Conservation (phyloP, 2,329 filamentous ascomycete species). For the Penicillium sclerotiorum region DNA sequence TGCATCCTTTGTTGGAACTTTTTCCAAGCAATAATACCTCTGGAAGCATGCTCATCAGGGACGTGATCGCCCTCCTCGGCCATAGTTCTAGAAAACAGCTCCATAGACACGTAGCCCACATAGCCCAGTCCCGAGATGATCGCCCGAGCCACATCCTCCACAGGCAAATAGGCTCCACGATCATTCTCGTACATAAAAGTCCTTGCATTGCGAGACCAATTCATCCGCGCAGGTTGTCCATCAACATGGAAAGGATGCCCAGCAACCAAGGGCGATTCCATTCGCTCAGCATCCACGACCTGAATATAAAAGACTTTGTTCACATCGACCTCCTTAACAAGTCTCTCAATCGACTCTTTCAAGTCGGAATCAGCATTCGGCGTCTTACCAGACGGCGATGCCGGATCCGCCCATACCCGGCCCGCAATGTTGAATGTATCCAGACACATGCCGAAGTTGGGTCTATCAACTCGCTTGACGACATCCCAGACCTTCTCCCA, state of each 20-base stretch:
- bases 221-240: conserved; percentile 68
- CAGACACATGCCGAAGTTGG: conserved; percentile 75
- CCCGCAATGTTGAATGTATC: conserved; percentile 80
- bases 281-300: conserved; percentile 71
- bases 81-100: conserved; percentile 68
- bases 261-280: conserved; percentile 59
- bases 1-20: conserved; percentile 39
- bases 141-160: conserved; percentile 61
- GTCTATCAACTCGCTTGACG: conserved; percentile 63
- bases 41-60: conserved; percentile 58
- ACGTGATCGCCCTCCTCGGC: conserved; percentile 54
- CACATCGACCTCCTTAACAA: conserved; percentile 61
- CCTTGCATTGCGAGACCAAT: conserved; percentile 75
- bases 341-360: conserved; percentile 55
- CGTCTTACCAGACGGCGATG: conserved; percentile 54
- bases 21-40: conserved; percentile 56
- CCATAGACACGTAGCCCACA: conserved; percentile 70
- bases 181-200: conserved; percentile 67
- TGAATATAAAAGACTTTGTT: conserved; percentile 75
- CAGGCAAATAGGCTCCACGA: conserved; percentile 68
- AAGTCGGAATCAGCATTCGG: conserved; percentile 60
- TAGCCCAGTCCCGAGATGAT: conserved; percentile 61
- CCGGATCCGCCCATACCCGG: conserved; percentile 70
- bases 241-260: conserved; percentile 62
- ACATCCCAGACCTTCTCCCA: conserved; percentile 76